Conservation (phyloP, 2,329 filamentous ascomycete species). For the Fusarium liriodendri region DNA sequence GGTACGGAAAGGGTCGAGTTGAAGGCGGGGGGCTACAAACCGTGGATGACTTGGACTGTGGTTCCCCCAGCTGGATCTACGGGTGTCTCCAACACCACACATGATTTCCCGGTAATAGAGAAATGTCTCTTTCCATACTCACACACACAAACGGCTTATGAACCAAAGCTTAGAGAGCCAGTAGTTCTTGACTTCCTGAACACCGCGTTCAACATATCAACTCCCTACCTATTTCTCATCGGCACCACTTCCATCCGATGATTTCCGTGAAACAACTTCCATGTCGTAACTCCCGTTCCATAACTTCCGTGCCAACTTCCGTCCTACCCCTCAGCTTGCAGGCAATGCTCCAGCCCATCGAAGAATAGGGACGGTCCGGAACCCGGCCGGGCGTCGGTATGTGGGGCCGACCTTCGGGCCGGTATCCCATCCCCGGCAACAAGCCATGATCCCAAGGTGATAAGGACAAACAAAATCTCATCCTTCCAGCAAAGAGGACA, state of each 20-base stretch:
- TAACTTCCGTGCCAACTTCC: not conserved
- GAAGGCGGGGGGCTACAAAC: not conserved
- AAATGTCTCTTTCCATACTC: not conserved
- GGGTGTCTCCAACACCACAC: not conserved
- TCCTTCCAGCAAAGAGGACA: not conserved
- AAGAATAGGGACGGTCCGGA: not conserved
- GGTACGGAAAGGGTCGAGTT: not conserved
- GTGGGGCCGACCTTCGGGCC: not conserved
- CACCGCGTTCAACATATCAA: not conserved
- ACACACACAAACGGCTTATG: accelerated
- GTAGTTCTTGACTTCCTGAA: not conserved
- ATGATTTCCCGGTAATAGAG: not conserved
- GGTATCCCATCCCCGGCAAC: not conserved
- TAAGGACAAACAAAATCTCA: not conserved
- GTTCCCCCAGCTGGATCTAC: not conserved
- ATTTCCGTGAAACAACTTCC: not conserved
- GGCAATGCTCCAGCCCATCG: not conserved
- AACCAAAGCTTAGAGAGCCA: not conserved
- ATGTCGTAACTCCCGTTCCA: not conserved
- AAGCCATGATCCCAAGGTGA: not conserved
- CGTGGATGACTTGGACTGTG: accelerated
- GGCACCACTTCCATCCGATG: not conserved
- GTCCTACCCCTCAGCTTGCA: not conserved
- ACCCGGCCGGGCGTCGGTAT: not conserved
- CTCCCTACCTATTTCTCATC: not conserved